These are phyloP conservation scores for barley (Hordeum vulgare) DNA, from an alignment of 176 grass and related monocot genomes.

Conservation along the genomic window MorexV3_pseudomolecules_assembly NC_058522.1:567685969-567686468, in stretches of 20 bases:
- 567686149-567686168: conserved; percentile 64
- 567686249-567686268: neutral
- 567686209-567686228: neutral
- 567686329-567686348: neutral
- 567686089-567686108: conserved; percentile 29
- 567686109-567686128: conserved; percentile 58
- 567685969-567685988: no score
- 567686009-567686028: neutral
- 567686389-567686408: no score
- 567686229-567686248: neutral
- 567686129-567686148: conserved; percentile 68
- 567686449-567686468: neutral
- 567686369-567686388: no score
- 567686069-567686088: conserved; percentile 10
- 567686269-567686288: neutral
- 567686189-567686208: conserved; percentile 39
- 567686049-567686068: neutral
- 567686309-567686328: neutral
- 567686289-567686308: neutral
- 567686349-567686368: neutral
- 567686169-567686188: conserved; percentile 68
- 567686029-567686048: neutral
- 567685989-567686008: neutral
- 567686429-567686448: neutral
- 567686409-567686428: no score